phyloP scores from a whole-genome alignment of 768 basidiomycete species.

The Leucosporidium yakuticum region DNA sequence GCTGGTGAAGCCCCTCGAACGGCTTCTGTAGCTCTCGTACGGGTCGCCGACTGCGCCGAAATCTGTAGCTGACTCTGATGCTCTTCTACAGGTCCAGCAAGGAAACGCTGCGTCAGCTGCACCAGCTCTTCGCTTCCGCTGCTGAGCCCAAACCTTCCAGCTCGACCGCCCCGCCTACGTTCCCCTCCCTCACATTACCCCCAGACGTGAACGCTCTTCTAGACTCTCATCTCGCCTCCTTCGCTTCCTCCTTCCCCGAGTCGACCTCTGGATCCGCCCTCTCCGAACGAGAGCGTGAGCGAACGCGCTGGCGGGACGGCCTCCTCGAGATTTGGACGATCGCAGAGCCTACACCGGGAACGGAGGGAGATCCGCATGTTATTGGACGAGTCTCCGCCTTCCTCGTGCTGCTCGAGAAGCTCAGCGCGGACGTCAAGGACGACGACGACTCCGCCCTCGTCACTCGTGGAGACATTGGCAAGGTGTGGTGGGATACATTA shows the following conservation, averaged over 20 bases:
- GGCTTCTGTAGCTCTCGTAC: not conserved
- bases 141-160: not conserved
- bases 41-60: not conserved
- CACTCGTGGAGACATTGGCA: constrained; percentile 16
- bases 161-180: constrained; percentile 3
- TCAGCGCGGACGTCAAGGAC: constrained; percentile 23
- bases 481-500: constrained; percentile 27
- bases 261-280: not conserved
- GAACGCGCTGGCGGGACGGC: constrained; percentile 22
- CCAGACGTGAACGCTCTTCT: not conserved
- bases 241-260: constrained; percentile 17
- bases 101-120: constrained; percentile 15
- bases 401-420: constrained; percentile 19
- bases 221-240: constrained; percentile 13
- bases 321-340: constrained; percentile 25
- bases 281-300: constrained; percentile 14
- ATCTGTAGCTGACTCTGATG: too few relatives aligned
- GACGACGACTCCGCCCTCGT: constrained; percentile 33
- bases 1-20: not conserved
- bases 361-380: constrained; percentile 17
- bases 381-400: constrained; percentile 28
- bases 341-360: constrained; percentile 26
- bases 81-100: constrained; percentile 6
- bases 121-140: constrained; percentile 17
- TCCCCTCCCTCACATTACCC: constrained; percentile 17